Conservation (phyloP, 345 rosid species). For the Corchorus capsularis region DNA sequence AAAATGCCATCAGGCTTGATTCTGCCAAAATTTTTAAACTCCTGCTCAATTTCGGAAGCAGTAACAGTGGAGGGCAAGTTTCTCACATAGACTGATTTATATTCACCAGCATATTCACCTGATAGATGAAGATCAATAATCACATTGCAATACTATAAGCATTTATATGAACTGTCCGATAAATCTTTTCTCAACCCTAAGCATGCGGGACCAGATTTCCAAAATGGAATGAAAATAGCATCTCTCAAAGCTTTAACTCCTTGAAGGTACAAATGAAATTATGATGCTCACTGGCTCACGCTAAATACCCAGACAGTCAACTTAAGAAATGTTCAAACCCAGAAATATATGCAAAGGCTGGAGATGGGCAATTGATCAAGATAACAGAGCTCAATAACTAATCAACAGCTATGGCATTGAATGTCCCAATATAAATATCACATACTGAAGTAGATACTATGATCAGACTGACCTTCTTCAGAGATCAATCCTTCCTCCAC, state of each 20-base stretch:
- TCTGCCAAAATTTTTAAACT: slow-evolving; percentile 78
- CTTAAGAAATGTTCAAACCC: background rate
- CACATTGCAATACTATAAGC: slow-evolving; percentile 9
- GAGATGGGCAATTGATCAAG: background rate
- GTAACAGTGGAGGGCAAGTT: slow-evolving; percentile 85
- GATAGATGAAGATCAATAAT: slow-evolving; percentile 36
- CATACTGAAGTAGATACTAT: background rate
- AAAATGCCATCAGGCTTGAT: slow-evolving; percentile 91
- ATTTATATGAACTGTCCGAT: slow-evolving; percentile 6
- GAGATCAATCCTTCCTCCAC: slow-evolving; percentile 48
- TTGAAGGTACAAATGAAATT: background rate
- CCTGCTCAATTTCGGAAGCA: slow-evolving; percentile 82
- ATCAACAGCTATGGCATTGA: background rate
- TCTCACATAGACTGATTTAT: slow-evolving; percentile 91
- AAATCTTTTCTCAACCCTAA: slow-evolving; percentile 10
- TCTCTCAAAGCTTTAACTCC: background rate
- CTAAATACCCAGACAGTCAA: background rate
- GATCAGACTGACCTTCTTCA: slow-evolving; percentile 60
- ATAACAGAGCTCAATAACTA: slow-evolving; percentile 9
- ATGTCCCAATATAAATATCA: slow-evolving; percentile 17
- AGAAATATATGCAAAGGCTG: background rate
- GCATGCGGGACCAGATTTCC: background rate
- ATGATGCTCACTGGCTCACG: background rate
- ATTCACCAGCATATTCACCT: slow-evolving; percentile 60
- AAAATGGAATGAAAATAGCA: slow-evolving; percentile 13